Evolutionary conservation across 495 filamentous ascomycete genomes (phyloP).

Genomic region (Astrocystis sublimbata): DNA sequence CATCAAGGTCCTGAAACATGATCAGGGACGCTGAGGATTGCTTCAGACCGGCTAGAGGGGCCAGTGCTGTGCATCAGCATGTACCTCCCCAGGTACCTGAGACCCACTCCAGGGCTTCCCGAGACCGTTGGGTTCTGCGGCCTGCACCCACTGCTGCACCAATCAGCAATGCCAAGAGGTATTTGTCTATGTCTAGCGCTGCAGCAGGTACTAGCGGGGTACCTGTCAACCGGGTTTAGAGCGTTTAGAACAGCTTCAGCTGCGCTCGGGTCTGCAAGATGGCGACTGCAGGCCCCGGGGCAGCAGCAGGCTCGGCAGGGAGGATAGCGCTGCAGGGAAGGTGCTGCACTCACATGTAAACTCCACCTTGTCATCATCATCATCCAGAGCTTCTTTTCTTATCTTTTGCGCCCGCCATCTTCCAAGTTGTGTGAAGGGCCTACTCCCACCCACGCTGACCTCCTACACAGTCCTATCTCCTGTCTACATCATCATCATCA

Average conservation of each 20-base stretch:
- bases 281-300: too few species aligned
- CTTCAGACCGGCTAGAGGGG: slow-evolving; percentile 4
- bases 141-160: not conserved
- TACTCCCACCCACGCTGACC: not conserved
- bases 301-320: too few species aligned
- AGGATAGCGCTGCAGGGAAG: too few species aligned
- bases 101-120: too few species aligned
- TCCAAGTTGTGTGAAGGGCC: too few species aligned
- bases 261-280: not conserved
- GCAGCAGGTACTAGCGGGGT: not conserved
- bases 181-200: not conserved
- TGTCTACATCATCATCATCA: not conserved
- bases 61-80: not conserved
- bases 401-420: slow-evolving; percentile 10
- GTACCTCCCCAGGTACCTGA: not conserved
- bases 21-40: slow-evolving; percentile 3
- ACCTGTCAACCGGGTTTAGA: not conserved
- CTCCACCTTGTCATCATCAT: slow-evolving; percentile 18
- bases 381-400: slow-evolving; percentile 3
- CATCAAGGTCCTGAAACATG: slow-evolving; percentile 8
- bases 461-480: not conserved
- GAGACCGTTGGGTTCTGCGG: not conserved
- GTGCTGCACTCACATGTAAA: slow-evolving; percentile 5
- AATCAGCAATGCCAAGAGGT: slow-evolving; percentile 3
- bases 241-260: too few species aligned